Conservation (phyloP, 345 rosid genomes). For the Aquilaria malaccensis region DNA sequence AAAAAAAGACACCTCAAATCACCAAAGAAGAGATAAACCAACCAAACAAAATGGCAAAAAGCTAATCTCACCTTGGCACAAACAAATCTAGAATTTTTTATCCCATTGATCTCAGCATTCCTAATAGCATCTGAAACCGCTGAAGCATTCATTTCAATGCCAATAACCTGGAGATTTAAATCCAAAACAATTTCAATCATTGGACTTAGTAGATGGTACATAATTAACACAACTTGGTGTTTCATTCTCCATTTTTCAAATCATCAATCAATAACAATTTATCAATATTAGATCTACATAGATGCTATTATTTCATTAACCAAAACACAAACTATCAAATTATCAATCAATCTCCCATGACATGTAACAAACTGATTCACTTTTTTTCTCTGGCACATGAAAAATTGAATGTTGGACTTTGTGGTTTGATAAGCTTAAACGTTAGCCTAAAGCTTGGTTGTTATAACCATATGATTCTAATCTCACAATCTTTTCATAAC, state of each 20-base stretch:
- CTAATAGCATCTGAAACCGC: slow-evolving; percentile 86
- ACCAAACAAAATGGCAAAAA: background rate
- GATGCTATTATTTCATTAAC: too few relatives aligned
- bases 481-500: background rate
- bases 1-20: background rate
- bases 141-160: slow-evolving; percentile 97
- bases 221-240: too few relatives aligned
- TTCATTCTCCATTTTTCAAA: too few relatives aligned
- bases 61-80: slow-evolving; percentile 66
- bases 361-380: too few relatives aligned
- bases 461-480: background rate
- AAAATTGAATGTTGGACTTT: background rate
- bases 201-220: background rate
- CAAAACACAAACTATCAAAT: too few relatives aligned
- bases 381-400: too few relatives aligned
- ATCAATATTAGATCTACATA: too few relatives aligned
- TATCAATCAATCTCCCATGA: too few relatives aligned
- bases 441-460: background rate
- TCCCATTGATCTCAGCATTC: slow-evolving; percentile 87
- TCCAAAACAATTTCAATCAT: slow-evolving; percentile 9
- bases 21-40: background rate
- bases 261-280: too few relatives aligned
- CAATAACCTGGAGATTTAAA: slow-evolving; percentile 55
- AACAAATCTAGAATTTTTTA: slow-evolving; percentile 79
- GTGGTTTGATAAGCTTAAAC: background rate